Evolutionary conservation across 371 early-diverging fungal genomes (phyloP).

Genomic region (Mucor lusitanicus): DNA sequence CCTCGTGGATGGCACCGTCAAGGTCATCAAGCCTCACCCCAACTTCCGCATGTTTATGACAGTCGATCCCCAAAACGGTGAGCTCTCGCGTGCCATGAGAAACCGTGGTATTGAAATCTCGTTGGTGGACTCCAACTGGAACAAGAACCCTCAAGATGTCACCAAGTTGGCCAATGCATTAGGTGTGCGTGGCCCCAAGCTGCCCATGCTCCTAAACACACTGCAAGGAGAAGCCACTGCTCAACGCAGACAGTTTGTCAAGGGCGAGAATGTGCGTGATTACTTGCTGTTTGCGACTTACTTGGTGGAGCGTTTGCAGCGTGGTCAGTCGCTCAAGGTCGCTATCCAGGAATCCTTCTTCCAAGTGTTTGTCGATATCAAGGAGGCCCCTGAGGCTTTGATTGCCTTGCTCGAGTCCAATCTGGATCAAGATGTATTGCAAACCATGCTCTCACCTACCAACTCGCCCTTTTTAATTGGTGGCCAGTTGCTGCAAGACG

Average conservation of each 20-base stretch:
- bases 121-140: slow-evolving; percentile 59
- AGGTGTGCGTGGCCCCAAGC: slow-evolving; percentile 54
- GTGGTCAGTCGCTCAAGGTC: slow-evolving; percentile 57
- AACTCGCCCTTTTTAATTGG: slow-evolving; percentile 61
- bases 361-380: slow-evolving; percentile 55
- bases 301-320: slow-evolving; percentile 67
- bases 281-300: slow-evolving; percentile 60
- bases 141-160: slow-evolving; percentile 37
- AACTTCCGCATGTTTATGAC: slow-evolving; percentile 99
- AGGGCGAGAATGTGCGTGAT: slow-evolving; percentile 56
- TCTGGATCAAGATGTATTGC: slow-evolving; percentile 14
- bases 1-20: slow-evolving; percentile 78
- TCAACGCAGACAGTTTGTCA: slow-evolving; percentile 35
- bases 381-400: slow-evolving; percentile 26
- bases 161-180: slow-evolving; percentile 55
- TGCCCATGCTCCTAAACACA: slow-evolving; percentile 34
- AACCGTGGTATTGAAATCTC: slow-evolving; percentile 94
- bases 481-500: slow-evolving; percentile 57
- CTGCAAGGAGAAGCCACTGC: slow-evolving; percentile 40
- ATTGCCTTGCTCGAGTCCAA: slow-evolving; percentile 19
- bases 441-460: slow-evolving; percentile 41
- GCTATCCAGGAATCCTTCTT: slow-evolving; percentile 58
- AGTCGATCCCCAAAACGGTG: slow-evolving; percentile 93
- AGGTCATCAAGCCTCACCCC: slow-evolving; percentile 87
- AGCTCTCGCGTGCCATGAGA: slow-evolving; percentile 96